Conservation (phyloP, 2,329 filamentous ascomycete species). For the Westerdykella ornata region DNA sequence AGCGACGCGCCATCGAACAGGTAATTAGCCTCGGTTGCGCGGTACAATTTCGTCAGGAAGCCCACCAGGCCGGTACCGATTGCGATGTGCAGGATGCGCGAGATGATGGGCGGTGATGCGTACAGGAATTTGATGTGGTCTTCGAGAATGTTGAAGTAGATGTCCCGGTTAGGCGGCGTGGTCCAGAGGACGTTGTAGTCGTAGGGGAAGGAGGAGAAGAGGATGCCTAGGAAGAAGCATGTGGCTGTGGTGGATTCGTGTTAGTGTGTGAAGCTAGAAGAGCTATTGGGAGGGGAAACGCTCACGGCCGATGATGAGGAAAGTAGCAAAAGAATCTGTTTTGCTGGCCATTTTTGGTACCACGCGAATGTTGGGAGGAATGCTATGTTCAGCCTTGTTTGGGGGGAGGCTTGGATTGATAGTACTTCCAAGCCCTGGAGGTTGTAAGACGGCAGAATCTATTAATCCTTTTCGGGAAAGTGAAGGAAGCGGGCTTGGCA, state of each 20-base stretch:
- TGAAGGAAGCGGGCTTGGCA: too few relatives aligned
- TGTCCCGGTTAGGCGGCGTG: constrained; percentile 55
- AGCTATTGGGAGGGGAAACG: constrained; percentile 20
- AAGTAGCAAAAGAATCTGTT: constrained; percentile 74
- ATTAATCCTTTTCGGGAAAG: constrained; percentile 25
- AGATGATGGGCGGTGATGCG: constrained; percentile 83
- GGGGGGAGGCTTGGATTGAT: not conserved
- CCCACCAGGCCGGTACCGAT: constrained; percentile 80
- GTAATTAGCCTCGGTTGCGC: constrained; percentile 86
- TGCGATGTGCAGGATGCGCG: constrained; percentile 88
- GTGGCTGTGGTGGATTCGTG: constrained; percentile 45
- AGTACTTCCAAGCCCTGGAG: too few relatives aligned
- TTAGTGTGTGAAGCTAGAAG: constrained; percentile 7
- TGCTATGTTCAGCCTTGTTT: constrained; percentile 1
- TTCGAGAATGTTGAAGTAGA: constrained; percentile 81
- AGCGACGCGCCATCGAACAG: constrained; percentile 77
- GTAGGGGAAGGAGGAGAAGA: constrained; percentile 95
- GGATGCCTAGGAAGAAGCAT: constrained; percentile 96
- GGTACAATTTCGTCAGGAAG: constrained; percentile 91
- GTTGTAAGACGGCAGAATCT: constrained; percentile 12
- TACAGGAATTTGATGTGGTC: constrained; percentile 86
- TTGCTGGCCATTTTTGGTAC: constrained; percentile 21
- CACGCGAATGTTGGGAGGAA: constrained; percentile 5
- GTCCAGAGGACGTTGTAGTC: constrained; percentile 86
- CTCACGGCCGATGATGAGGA: constrained; percentile 92